Evolutionary conservation across 352 stramenopile genomes (phyloP), one percentile per base, ranked within the genome.

Genomic region (Sclerospora graminicola): DNA sequence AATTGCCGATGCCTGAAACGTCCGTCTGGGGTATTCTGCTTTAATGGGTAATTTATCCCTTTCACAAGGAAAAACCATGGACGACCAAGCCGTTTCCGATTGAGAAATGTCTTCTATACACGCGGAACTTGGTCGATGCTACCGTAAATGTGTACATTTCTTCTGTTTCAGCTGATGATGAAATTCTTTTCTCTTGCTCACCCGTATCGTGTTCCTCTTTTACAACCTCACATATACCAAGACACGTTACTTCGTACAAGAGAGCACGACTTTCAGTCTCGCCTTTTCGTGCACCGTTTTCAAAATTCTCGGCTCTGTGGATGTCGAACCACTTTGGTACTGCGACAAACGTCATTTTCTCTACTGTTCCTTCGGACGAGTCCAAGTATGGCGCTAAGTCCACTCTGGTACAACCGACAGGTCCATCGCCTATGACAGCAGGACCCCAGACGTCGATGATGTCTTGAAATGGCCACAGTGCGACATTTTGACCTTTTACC

Each of bases 121-220:
- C 73, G 26, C 74, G 69, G 44, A 91, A 91, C 59, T 83, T 89
- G 23, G 79, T 91, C 27, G 78, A 87, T 33, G 76, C 76, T 27
- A 91, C 76, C 0, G 64, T 81, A 53, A 91, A 91, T 13, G 74
- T 75, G 70, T 91, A 82, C 79, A 90, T 90, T 36, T 85, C 73
- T 26, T 82, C 49, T 7, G 58, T 51, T 4, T 64, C 55, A 8
- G 38, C 19, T 11, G 44, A 48, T 3, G 38, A 24, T 14, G 44
- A 51, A 2, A 15, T 40, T 32, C 23, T 46, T 13, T 42, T 53
- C 18, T 54, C 51, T 35, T 51, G 53, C 11, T 53, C 36, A 13
- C 48, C 48, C 4, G 31, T 6, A 9, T 15, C 16, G 27, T 65
- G 35, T 4, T 42, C 14, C 26, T 30, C 39, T 9, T 63, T 51